Conservation (phyloP, 2,329 filamentous ascomycete genomes). For the Didymella segeticola region DNA sequence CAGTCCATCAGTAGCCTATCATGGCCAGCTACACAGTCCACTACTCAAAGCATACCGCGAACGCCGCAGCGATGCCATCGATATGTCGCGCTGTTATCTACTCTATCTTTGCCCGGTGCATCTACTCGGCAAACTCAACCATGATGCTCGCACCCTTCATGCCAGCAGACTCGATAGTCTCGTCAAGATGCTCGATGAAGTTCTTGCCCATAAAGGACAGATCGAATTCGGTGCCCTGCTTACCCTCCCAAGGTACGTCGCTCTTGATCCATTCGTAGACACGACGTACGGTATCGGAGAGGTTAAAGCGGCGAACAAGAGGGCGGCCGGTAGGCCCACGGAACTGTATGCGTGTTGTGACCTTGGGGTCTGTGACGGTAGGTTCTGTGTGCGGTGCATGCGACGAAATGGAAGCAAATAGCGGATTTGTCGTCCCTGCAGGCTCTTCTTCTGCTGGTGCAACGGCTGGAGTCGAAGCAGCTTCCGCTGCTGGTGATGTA, state of each 20-base stretch:
- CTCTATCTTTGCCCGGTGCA: neutral
- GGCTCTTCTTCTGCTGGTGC: constrained; percentile 29
- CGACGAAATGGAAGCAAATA: constrained; percentile 75
- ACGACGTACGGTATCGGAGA: constrained; percentile 77
- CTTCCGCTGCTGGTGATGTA: constrained; percentile 24
- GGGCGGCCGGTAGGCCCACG: constrained; percentile 73
- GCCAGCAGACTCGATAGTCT: constrained; percentile 79
- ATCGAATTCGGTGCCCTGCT: constrained; percentile 80
- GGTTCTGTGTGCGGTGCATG: constrained; percentile 81
- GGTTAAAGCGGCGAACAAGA: constrained; percentile 82
- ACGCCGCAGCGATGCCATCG: constrained; percentile 12
- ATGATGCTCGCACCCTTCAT: constrained; percentile 94
- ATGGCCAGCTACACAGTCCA: neutral
- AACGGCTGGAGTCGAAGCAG: constrained; percentile 16
- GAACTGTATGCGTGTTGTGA: constrained; percentile 90
- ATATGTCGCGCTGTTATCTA: neutral
- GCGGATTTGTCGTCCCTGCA: constrained; percentile 47
- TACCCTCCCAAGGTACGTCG: constrained; percentile 77
- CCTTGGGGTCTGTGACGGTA: constrained; percentile 66
- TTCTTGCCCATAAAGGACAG: constrained; percentile 88
- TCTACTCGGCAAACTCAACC: constrained; percentile 73
- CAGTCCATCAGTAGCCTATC: neutral
- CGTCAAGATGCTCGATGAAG: constrained; percentile 75
- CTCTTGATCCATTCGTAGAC: constrained; percentile 98
- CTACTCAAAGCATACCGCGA: constrained; percentile 4